Percentiles rank a stretch among this genome's conserved stretches.
Conservation (phyloP, 495 filamentous ascomycete genomes). For the Neurospora sp. region DNA sequence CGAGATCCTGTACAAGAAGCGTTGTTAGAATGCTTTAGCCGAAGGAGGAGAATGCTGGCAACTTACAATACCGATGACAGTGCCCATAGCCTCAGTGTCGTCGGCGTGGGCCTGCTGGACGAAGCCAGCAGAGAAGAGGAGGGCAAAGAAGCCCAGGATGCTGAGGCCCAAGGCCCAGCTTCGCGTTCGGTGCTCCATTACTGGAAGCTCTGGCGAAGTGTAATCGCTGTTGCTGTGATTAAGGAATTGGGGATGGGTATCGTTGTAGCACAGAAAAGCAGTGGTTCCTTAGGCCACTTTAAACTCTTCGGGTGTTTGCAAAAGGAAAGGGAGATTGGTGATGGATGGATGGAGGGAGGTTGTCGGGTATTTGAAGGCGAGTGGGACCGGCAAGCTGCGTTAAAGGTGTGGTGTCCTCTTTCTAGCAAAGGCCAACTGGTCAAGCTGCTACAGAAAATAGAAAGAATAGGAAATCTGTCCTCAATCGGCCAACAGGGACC, state of each 20-base stretch:
- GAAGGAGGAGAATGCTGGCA: not conserved
- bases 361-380: not conserved
- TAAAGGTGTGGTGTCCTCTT: slow-evolving; percentile 1
- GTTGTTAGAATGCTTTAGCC: slow-evolving; percentile 8
- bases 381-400: slow-evolving; percentile 3
- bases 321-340: slow-evolving; percentile 7
- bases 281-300: slow-evolving; percentile 5
- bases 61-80: slow-evolving; percentile 82
- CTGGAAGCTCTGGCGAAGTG: slow-evolving; percentile 8
- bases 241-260: slow-evolving; percentile 2
- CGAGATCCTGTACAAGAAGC: slow-evolving; percentile 55
- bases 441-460: slow-evolving; percentile 3
- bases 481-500: slow-evolving; percentile 13
- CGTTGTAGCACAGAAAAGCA: slow-evolving; percentile 8
- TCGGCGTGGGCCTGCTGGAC: slow-evolving; percentile 65
- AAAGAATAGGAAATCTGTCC: slow-evolving; percentile 23
- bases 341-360: slow-evolving; percentile 5
- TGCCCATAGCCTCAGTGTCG: slow-evolving; percentile 70
- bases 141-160: slow-evolving; percentile 54
- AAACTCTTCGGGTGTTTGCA: slow-evolving; percentile 2
- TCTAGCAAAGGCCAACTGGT: not conserved
- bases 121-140: slow-evolving; percentile 65
- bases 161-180: slow-evolving; percentile 36
- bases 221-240: slow-evolving; percentile 5
- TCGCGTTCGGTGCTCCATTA: slow-evolving; percentile 43